Evolutionary conservation across 768 basidiomycete genomes (phyloP).

Genomic region (Strobilomyces confusus): DNA sequence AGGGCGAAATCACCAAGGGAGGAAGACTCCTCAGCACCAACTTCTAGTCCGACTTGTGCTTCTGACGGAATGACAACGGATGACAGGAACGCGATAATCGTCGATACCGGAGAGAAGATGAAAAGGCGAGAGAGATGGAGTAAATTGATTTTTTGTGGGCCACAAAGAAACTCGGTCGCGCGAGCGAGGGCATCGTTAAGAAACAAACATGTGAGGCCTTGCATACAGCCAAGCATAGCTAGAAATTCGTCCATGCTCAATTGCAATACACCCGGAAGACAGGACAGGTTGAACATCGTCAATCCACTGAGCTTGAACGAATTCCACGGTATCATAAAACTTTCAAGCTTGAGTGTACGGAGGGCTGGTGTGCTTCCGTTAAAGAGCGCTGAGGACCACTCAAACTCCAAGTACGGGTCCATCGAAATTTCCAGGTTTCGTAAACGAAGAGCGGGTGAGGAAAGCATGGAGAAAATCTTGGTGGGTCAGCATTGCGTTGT

Average conservation of each 20-base stretch:
- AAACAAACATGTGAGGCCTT: constrained; percentile 30
- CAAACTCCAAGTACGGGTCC: too few species aligned
- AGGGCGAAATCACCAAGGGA: neutral
- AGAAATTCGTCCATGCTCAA: constrained; percentile 31
- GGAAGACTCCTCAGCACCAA: too few species aligned
- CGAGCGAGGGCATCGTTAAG: constrained; percentile 31
- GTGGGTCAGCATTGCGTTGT: too few species aligned
- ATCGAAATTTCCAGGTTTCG: neutral
- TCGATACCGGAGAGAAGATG: neutral
- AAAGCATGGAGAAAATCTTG: neutral
- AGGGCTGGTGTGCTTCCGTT: neutral
- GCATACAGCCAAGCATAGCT: constrained; percentile 32
- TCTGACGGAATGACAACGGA: neutral
- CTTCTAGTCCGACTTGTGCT: neutral
- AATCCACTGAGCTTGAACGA: constrained; percentile 22
- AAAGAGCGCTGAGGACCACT: neutral
- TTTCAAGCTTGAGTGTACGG: neutral
- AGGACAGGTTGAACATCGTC: constrained; percentile 31
- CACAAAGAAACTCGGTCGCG: neutral
- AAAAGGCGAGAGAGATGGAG: neutral
- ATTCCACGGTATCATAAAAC: neutral
- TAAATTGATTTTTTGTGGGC: neutral
- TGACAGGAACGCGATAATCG: neutral
- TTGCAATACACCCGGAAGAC: constrained; percentile 18
- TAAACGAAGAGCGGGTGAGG: neutral